Percentiles rank a stretch among this genome's conserved stretches.
phyloP scores from a whole-genome alignment of 148 eudicot genomes.

The Drosera capensis region DNA sequence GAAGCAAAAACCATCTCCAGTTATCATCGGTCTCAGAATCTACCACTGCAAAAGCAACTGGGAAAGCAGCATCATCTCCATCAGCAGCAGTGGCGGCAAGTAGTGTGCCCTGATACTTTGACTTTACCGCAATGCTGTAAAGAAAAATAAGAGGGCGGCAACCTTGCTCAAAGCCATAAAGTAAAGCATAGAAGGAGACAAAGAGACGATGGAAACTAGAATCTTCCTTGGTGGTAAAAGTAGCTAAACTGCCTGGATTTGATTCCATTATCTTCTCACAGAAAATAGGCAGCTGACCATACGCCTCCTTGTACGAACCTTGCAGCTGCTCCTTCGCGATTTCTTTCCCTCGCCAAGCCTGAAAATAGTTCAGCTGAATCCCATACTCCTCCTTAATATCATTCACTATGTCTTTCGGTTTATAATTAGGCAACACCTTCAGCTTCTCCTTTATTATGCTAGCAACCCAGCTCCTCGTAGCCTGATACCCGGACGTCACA shows the following conservation, averaged over 20 bases:
- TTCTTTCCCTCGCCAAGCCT: constrained; percentile 48
- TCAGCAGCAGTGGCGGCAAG: constrained; percentile 41
- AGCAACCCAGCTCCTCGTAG: constrained; percentile 31
- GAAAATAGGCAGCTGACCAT: constrained; percentile 25
- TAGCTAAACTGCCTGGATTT: constrained; percentile 38
- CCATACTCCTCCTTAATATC: constrained; percentile 36
- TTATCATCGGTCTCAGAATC: constrained; percentile 36
- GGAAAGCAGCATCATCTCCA: constrained; percentile 45
- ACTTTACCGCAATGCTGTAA: constrained; percentile 23
- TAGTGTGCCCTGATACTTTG: constrained; percentile 39
- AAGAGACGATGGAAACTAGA: constrained; percentile 39
- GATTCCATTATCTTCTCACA: constrained; percentile 30
- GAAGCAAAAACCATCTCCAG: constrained; percentile 46
- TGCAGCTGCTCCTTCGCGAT: constrained; percentile 36
- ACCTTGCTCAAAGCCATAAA: constrained; percentile 35
- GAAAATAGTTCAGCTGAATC: constrained; percentile 35
- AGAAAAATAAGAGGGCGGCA: constrained; percentile 42
- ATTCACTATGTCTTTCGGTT: constrained; percentile 35
- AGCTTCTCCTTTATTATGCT: constrained; percentile 40
- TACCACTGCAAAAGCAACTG: constrained; percentile 48
- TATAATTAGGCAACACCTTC: constrained; percentile 32
- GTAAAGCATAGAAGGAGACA: constrained; percentile 30
- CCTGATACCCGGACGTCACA: constrained; percentile 20
- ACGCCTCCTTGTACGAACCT: constrained; percentile 34
- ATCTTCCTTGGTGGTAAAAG: constrained; percentile 31